A percentile compares a stretch with the other conserved stretches of the same genome.
These are phyloP conservation scores for Clonostachys solani DNA, from an alignment of 2,329 filamentous ascomycete species.

Conservation along the genomic window DNA sequence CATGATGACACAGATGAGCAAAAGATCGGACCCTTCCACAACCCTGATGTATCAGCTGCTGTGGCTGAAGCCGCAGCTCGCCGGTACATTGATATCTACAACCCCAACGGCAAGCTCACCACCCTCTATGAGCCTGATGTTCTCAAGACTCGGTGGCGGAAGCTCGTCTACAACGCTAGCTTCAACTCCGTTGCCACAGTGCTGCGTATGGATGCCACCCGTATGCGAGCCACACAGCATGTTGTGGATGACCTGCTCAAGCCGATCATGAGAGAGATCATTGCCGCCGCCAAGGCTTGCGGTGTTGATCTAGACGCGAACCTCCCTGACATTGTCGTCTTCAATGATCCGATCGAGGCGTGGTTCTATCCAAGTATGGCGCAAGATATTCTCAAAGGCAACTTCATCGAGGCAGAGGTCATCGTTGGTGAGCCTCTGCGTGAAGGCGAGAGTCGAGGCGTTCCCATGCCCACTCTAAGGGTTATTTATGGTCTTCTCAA, in stretches of 20 bases:
- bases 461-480: conserved; percentile 42
- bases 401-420: conserved; percentile 40
- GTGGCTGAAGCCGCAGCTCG: conserved; percentile 21
- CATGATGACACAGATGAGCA: conserved; percentile 47
- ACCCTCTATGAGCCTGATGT: conserved; percentile 35
- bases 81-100: conserved; percentile 42
- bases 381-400: conserved; percentile 41
- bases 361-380: conserved; percentile 50
- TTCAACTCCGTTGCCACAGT: conserved; percentile 49
- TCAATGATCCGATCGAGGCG: conserved; percentile 41
- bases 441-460: conserved; percentile 36
- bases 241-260: conserved; percentile 39
- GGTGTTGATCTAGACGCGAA: conserved; percentile 35
- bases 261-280: conserved; percentile 50
- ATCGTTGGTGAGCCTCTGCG: conserved; percentile 47
- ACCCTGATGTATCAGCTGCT: conserved; percentile 18
- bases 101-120: conserved; percentile 35
- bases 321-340: conserved; percentile 38
- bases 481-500: conserved; percentile 42
- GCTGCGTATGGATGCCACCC: conserved; percentile 42
- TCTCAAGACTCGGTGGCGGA: conserved; percentile 36
- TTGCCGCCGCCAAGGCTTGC: conserved; percentile 34
- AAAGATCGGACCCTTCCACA: conserved; percentile 43
- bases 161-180: conserved; percentile 45
- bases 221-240: conserved; percentile 38